Percentiles rank a stretch among this genome's conserved stretches.
phyloP scores from a whole-genome alignment of 2,329 filamentous ascomycete species.

The Paraconiothyrium brasiliense region DNA sequence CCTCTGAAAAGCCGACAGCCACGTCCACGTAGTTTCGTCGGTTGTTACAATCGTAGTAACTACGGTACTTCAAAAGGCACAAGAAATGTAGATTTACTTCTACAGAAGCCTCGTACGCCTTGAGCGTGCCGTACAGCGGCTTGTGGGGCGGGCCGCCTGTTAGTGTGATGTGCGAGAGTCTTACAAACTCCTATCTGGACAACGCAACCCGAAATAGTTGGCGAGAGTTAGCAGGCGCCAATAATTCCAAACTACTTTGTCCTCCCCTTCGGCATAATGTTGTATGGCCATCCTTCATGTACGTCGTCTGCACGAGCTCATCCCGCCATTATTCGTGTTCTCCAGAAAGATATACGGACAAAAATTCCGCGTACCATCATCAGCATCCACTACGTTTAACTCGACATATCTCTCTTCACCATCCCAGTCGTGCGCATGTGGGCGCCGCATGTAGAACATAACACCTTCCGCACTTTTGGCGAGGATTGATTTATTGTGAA shows the following conservation, averaged over 20 bases:
- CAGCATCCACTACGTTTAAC: constrained; percentile 43
- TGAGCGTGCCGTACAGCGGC: constrained; percentile 57
- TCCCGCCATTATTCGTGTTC: constrained; percentile 51
- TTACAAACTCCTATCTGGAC: constrained; percentile 71
- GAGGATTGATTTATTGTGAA: constrained; percentile 58
- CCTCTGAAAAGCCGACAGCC: constrained; percentile 67
- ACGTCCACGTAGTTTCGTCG: constrained; percentile 68
- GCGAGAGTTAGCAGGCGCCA: constrained; percentile 65
- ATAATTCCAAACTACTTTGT: constrained; percentile 69
- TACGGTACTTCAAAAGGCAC: constrained; percentile 68
- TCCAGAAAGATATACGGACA: constrained; percentile 42
- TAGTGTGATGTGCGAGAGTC: constrained; percentile 65
- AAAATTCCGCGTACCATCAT: constrained; percentile 42
- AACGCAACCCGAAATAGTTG: constrained; percentile 69
- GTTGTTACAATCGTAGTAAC: constrained; percentile 68
- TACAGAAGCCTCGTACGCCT: constrained; percentile 63
- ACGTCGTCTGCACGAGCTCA: constrained; percentile 58
- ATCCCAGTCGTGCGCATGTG: constrained; percentile 38
- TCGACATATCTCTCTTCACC: constrained; percentile 37
- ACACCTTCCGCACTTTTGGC: constrained; percentile 54
- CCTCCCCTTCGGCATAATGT: constrained; percentile 62
- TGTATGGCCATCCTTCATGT: constrained; percentile 58
- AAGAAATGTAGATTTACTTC: constrained; percentile 69
- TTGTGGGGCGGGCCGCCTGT: constrained; percentile 49
- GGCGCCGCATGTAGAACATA: constrained; percentile 62